Percentiles rank a stretch among this genome's conserved stretches.
Evolutionary conservation across 352 stramenopile species (phyloP).

Genomic region (Globisporangium nodosum): DNA sequence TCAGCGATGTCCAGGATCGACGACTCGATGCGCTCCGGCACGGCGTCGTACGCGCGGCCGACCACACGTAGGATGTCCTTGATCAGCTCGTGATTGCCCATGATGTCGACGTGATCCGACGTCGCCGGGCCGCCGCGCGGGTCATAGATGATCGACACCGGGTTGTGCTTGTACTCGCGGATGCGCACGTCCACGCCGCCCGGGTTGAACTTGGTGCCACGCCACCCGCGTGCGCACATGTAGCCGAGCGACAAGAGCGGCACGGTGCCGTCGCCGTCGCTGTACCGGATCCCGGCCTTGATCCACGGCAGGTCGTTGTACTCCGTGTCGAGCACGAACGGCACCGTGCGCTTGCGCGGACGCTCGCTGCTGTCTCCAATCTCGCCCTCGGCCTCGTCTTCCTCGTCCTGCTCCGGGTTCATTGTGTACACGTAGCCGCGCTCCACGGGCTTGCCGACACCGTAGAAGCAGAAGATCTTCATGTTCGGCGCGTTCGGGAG

Average conservation of each 20-base stretch:
- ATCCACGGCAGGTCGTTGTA: constrained; percentile 61
- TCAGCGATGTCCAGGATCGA: constrained; percentile 59
- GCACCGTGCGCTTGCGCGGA: constrained; percentile 44
- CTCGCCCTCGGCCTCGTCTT: constrained; percentile 27
- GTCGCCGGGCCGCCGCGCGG: constrained; percentile 63
- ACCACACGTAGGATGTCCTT: constrained; percentile 61
- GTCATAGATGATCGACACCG: constrained; percentile 72
- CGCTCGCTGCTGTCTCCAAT: constrained; percentile 13
- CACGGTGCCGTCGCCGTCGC: constrained; percentile 91
- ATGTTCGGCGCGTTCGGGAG: constrained; percentile 89
- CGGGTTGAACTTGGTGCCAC: constrained; percentile 82
- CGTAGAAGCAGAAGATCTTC: constrained; percentile 95
- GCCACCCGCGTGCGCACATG: constrained; percentile 90
- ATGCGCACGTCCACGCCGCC: constrained; percentile 79
- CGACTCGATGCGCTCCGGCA: constrained; percentile 66
- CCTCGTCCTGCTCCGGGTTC: constrained; percentile 36
- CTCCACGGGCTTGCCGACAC: constrained; percentile 87
- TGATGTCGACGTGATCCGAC: constrained; percentile 94
- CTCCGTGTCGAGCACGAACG: constrained; percentile 59
- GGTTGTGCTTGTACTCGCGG: constrained; percentile 71
- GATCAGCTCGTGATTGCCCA: constrained; percentile 92
- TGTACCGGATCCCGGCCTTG: constrained; percentile 78
- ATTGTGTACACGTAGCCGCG: constrained; percentile 71
- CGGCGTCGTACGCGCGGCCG: constrained; percentile 57
- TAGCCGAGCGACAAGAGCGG: constrained; percentile 92